These are phyloP conservation scores for Pseudonitzschia delicatissima DNA, from an alignment of 108 stramenopile species.

Conservation along the genomic window DNA sequence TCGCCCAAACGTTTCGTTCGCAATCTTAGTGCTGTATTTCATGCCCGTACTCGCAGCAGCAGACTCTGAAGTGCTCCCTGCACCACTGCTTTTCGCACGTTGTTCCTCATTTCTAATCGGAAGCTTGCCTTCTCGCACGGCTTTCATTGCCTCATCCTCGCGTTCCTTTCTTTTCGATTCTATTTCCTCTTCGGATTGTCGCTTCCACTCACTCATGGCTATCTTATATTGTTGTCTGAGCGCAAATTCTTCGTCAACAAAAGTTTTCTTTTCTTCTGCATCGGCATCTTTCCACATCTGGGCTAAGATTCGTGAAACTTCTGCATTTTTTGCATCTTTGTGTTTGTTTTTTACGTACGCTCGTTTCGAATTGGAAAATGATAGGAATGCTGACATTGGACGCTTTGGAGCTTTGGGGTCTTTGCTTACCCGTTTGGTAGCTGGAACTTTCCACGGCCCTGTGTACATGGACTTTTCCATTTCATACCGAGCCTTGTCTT, in stretches of 20 bases:
- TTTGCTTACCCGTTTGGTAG: conserved; percentile 28
- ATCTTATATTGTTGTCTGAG: conserved; percentile 35
- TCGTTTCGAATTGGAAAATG: conserved; percentile 42
- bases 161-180: conserved; percentile 17
- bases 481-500: conserved; percentile 39
- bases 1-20: conserved; percentile 1
- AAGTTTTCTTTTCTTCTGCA: conserved; percentile 20
- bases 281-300: conserved; percentile 32
- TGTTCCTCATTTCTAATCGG: neutral
- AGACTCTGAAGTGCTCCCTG: neutral
- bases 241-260: conserved; percentile 32
- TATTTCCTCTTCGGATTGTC: conserved; percentile 6
- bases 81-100: neutral
- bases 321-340: conserved; percentile 31
- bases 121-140: conserved; percentile 21
- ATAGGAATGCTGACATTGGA: conserved; percentile 53
- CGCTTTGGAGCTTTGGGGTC: conserved; percentile 60
- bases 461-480: conserved; percentile 43
- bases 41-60: neutral
- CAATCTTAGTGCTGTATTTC: conserved; percentile 11
- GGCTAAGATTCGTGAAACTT: conserved; percentile 34
- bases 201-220: conserved; percentile 32
- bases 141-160: conserved; percentile 34
- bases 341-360: conserved; percentile 23
- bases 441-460: conserved; percentile 38